Conservation (phyloP, 2,329 filamentous ascomycete species). For the Cercospora beticola region DNA sequence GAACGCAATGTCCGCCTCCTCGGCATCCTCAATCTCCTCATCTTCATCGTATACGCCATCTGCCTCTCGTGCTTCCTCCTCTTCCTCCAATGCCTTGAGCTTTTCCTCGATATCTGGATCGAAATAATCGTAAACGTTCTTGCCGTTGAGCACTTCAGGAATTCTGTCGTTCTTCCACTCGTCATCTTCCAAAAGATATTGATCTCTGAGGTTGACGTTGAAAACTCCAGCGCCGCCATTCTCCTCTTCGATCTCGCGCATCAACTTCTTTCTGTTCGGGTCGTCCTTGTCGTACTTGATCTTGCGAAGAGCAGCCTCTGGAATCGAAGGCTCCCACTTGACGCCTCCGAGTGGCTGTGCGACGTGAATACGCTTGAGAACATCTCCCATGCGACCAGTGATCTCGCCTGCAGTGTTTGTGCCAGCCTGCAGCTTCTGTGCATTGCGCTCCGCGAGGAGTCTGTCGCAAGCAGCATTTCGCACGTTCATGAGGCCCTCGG, state of each 20-base stretch:
- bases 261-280: slow-evolving; percentile 76
- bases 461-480: slow-evolving; percentile 95
- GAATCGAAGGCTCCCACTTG: slow-evolving; percentile 71
- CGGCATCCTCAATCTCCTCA: slow-evolving; percentile 79
- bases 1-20: slow-evolving; percentile 81
- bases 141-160: slow-evolving; percentile 89
- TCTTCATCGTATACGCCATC: slow-evolving; percentile 88
- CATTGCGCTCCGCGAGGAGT: slow-evolving; percentile 86
- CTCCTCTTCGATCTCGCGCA: slow-evolving; percentile 85
- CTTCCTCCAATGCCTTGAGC: slow-evolving; percentile 85
- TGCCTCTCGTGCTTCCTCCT: slow-evolving; percentile 87
- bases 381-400: slow-evolving; percentile 80
- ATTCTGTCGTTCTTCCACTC: slow-evolving; percentile 97
- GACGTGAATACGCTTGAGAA: slow-evolving; percentile 93
- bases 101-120: slow-evolving; percentile 96
- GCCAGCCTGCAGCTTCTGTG: slow-evolving; percentile 89
- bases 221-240: slow-evolving; percentile 94
- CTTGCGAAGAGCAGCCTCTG: slow-evolving; percentile 73
- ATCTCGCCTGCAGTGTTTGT: slow-evolving; percentile 74
- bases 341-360: slow-evolving; percentile 86
- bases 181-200: slow-evolving; percentile 81
- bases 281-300: slow-evolving; percentile 91
- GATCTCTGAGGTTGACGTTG: slow-evolving; percentile 85
- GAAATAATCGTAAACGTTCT: slow-evolving; percentile 96
- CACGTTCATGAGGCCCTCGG: slow-evolving; percentile 89